Evolutionary conservation across 1,284 basidiomycete genomes (phyloP).

Genomic region (Ceratobasidium sp.): DNA sequence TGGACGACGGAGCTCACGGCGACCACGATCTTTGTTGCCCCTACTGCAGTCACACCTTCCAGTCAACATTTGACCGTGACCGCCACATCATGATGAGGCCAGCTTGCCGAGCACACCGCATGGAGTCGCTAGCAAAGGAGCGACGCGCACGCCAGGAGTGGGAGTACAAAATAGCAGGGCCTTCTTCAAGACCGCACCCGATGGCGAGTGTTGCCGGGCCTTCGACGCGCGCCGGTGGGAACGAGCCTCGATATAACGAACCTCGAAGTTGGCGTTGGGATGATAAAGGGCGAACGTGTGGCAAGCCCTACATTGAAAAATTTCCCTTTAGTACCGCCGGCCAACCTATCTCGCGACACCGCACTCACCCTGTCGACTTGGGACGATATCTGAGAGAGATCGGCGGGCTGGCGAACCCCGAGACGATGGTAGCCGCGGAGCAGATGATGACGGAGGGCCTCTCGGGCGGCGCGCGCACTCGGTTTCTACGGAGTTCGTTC

Average conservation of each 20-base stretch:
- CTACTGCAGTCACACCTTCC: no score
- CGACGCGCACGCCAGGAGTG: background rate
- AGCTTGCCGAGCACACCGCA: background rate
- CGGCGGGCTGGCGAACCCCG: background rate
- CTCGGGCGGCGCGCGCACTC: background rate
- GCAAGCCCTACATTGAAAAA: background rate
- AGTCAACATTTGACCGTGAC: background rate
- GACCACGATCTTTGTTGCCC: no score
- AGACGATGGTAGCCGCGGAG: slow-evolving; percentile 16
- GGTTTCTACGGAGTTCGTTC: slow-evolving; percentile 18
- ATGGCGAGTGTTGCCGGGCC: background rate
- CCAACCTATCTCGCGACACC: background rate
- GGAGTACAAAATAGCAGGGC: slow-evolving; percentile 5
- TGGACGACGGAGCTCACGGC: no score
- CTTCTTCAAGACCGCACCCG: background rate
- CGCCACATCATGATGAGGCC: slow-evolving; percentile 21
- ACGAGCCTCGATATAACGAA: background rate
- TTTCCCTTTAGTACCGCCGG: slow-evolving; percentile 24
- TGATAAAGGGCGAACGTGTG: background rate
- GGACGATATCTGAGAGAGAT: background rate
- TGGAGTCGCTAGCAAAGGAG: background rate
- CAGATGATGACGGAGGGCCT: slow-evolving; percentile 31
- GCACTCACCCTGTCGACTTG: background rate
- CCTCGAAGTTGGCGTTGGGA: background rate
- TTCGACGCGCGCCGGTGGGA: background rate